Base-by-base conservation (phyloP, 2,329 filamentous ascomycete genomes). In the Penicillium glabrum region DNA sequence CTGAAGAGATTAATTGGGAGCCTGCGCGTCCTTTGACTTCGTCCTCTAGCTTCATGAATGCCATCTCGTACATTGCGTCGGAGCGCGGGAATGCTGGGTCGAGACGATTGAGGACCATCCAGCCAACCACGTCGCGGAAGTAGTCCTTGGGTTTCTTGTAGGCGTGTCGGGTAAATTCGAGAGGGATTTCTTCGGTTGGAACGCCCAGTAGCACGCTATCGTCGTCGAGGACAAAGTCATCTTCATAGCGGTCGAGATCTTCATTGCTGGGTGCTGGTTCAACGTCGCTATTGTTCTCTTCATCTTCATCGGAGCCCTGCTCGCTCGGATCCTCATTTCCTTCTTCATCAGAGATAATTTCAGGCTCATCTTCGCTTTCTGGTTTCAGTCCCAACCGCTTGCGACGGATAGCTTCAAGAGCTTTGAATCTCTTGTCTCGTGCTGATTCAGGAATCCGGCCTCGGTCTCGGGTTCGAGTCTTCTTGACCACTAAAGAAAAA, bases 51-150 rank as follows among this genome's bases (percentile, higher is more conserved):
- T 90, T 91, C 48, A 77, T 76, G 77, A 91, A 92, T 0, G 89
- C 86, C 26, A 89, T 79, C 13, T 75, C 67, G 71, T 91, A 95
- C 13, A 91, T 76, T 8, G 83, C 79, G 58, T 90, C 84, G 5
- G 82, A 75, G 19, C 82, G 80, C 11, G 82, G 76, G 65, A 92
- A 93, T 0, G 80, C 84, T 0, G 89, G 89, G 62, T 92, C 88
- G 50, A 95, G 80, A 64, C 88, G 87, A 68, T 89, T 89, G 66
- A 91, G 89, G 2, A 93, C 86, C 75, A 93, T 88, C 89, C 89
- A 93, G 69, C 91, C 89, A 2, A 93, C 80, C 0, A 85, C 88
- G 64, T 87, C 86, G 47, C 83, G 84, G 76, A 93, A 93, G 49
- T 92, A 84, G 39, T 90, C 86, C 61, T 86, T 87, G 0, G 87